Base-by-base conservation (phyloP, 2,329 filamentous ascomycete species). In the Immersiporthe knoxdaviesiana region DNA sequence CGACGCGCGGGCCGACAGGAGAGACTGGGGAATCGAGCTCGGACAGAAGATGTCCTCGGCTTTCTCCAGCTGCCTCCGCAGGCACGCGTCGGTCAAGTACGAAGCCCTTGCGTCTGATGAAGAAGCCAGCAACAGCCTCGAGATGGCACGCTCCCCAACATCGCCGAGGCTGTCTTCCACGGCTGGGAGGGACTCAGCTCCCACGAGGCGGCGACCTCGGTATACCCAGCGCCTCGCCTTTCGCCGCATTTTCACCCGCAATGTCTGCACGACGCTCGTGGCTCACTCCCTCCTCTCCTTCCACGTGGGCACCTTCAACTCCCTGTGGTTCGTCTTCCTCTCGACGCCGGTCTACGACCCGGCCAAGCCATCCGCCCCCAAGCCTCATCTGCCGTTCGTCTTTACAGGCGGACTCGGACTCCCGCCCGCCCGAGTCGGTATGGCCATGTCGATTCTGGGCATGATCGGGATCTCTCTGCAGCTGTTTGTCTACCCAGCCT, bases 341-440 rank as follows among this genome's bases (percentile, higher is more conserved):
- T 92, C 92, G 0, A 91, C 91, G 0, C 90, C 91, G 0, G 88
- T 90, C 5, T 88, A 83, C 71, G 79, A 84, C 73, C 81, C 84
- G 0, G 54, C 74, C 14, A 72, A 77, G 0, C 79, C 79, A 0
- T 67, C 77, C 1, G 74, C 77, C 1, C 70, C 74, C 0, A 70
- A 73, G 1, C 78, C 81, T 67, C 73, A 78, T 71, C 78, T 86
- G 68, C 84, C 88, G 0, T 88, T 91, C 75, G 79, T 85, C 71
- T 94, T 94, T 75, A 88, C 89, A 0, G 92, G 92, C 37, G 93
- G 93, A 1, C 83, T 96, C 0, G 91, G 91, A n/a, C 85, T 96
- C 65, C 87, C 87, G 0, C 89, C 92, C 0, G 84, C 86, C 1
- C 86, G 87, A 2, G 91, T 96, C 41, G 92, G 92, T n/a, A 81